Evolutionary conservation across 2,329 filamentous ascomycete genomes (phyloP), one percentile per base, ranked within the genome.

Genomic region (Exophiala sp.): DNA sequence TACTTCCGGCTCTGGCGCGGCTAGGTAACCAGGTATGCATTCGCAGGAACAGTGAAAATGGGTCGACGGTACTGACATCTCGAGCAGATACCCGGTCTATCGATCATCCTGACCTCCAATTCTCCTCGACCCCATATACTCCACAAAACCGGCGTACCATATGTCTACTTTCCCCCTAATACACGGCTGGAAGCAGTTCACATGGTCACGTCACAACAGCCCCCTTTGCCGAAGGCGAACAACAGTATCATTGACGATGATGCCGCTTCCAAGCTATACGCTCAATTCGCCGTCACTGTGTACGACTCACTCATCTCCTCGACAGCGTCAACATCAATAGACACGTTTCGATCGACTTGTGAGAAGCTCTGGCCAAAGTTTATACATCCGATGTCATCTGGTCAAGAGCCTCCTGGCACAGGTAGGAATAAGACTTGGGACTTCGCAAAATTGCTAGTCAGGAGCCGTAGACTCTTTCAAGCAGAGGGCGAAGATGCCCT

Each of bases 281-380:
- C 83, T 11, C 85, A 90, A 41, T 97, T 95, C 74, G 83, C 86
- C 58, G 83, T 83, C 45, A 89, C 89, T 3, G 84, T 96, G 11
- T 94, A 95, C 78, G 94, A 99, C 67, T 85, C 91, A 1, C 78
- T 97, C 10, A 84, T 87, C 45, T 89, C 87, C 59, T 84, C 89
- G 43, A 90, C 90, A 2, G 87, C 87, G 1, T 84, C 91, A 46
- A 60, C 59, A 33, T 91, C 92, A 35, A 78, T 97, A 11, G 79
- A 87, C 1, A 81, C 82, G 9, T 91, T 96, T 62, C 78, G 77
- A 3, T 80, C 82, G 34, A 82, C 87, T 46, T 91, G 88, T 65
- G 71, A 82, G 45, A 82, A 85, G 40, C 79, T 97, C 16, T 99
- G 94, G 94, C 85, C 86, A 9, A 81, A 85, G 3, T 97, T 99